Evolutionary conservation across 2,329 filamentous ascomycete species (phyloP).

Genomic region (Celoporthe dispersa): DNA sequence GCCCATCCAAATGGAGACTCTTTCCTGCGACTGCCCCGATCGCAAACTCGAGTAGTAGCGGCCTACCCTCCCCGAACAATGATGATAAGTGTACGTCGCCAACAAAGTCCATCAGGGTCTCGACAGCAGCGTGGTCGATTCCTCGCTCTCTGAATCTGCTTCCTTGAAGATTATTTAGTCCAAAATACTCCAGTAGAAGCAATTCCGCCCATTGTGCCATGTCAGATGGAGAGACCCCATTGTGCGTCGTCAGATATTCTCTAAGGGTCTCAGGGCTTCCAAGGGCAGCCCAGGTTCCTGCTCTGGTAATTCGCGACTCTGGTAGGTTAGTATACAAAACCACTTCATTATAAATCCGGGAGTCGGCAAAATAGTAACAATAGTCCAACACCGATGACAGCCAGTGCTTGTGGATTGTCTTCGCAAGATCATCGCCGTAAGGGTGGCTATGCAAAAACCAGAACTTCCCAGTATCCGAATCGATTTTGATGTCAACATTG

Average conservation of each 20-base stretch:
- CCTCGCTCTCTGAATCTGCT: not conserved
- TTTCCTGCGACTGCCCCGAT: fast-evolving
- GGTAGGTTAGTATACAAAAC: fast-evolving
- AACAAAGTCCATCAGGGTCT: not conserved
- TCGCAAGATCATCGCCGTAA: fast-evolving
- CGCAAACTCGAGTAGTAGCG: not conserved
- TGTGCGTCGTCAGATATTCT: not conserved
- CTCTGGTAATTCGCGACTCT: not conserved
- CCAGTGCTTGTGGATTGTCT: not conserved
- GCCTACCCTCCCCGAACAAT: not conserved
- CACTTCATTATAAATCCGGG: too few relatives aligned
- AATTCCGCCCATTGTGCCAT: not conserved
- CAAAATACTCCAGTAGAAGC: not conserved
- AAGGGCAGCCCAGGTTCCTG: not conserved
- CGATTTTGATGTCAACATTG: not conserved
- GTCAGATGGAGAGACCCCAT: not conserved
- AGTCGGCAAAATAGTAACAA: not conserved
- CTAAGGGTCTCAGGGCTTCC: not conserved
- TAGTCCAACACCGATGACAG: not conserved
- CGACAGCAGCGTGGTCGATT: not conserved
- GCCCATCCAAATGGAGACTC: not conserved
- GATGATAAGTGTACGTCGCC: not conserved
- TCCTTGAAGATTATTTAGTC: not conserved
- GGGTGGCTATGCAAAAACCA: too few relatives aligned
- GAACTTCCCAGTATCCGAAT: too few relatives aligned